A percentile compares a stretch with the other conserved stretches of the same genome.
Conservation (phyloP, 805 yeast genomes). For the Candida germanica region DNA sequence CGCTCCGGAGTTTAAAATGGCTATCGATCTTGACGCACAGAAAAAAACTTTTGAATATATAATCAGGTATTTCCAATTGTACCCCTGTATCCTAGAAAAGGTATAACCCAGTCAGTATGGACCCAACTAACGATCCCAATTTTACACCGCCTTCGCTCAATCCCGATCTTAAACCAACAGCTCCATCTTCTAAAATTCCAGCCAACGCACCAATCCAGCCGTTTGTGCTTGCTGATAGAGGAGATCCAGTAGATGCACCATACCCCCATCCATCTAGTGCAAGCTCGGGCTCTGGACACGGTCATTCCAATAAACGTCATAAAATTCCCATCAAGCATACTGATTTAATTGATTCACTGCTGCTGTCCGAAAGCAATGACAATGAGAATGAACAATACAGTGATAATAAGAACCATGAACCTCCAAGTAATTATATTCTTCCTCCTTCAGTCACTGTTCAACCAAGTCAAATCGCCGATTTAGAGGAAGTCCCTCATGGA, state of each 20-base stretch:
- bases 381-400: too few species aligned
- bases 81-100: neutral
- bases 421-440: conserved; percentile 2
- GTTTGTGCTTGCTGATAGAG: conserved; percentile 70
- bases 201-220: conserved; percentile 74
- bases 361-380: conserved; percentile 1
- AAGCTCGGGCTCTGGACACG: neutral
- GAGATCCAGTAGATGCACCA: conserved; percentile 72
- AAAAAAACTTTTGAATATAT: too few species aligned
- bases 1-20: neutral
- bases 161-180: conserved; percentile 58
- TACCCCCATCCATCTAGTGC: conserved; percentile 47
- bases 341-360: conserved; percentile 41
- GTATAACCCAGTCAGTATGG: conserved; percentile 64
- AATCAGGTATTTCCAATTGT: too few species aligned
- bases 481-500: conserved; percentile 97
- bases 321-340: conserved; percentile 56
- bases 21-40: neutral
- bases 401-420: too few species aligned
- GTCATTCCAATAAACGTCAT: conserved; percentile 16
- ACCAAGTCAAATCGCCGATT: conserved; percentile 58
- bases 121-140: conserved; percentile 89
- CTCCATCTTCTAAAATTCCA: conserved; percentile 69
- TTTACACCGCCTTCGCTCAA: conserved; percentile 80
- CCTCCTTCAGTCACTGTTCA: conserved; percentile 12